These are phyloP conservation scores for Trichoderma sp. DNA, from an alignment of 2,329 filamentous ascomycete species.

Conservation along the genomic window DNA sequence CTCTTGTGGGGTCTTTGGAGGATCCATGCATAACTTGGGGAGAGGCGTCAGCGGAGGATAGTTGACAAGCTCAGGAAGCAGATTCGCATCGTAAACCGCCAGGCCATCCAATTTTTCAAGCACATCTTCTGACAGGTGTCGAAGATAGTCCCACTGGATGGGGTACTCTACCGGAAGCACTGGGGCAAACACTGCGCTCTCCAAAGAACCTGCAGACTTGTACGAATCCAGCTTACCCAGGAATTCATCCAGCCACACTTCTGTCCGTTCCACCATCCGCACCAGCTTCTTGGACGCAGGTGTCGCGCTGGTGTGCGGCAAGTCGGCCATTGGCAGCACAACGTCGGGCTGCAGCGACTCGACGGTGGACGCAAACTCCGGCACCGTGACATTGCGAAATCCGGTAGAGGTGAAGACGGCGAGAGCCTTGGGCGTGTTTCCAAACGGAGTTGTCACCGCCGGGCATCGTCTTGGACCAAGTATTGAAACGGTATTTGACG, in stretches of 20 bases:
- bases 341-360: constrained; percentile 73
- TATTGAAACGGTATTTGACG: constrained; percentile 62
- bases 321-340: constrained; percentile 72
- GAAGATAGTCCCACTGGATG: constrained; percentile 76
- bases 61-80: constrained; percentile 62
- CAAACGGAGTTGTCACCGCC: constrained; percentile 66
- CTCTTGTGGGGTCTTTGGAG: constrained; percentile 68
- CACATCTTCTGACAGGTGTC: constrained; percentile 64
- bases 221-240: constrained; percentile 39
- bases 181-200: constrained; percentile 56
- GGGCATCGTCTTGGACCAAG: constrained; percentile 76
- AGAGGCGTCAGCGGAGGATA: constrained; percentile 55
- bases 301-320: constrained; percentile 46
- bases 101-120: constrained; percentile 60
- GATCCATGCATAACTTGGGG: constrained; percentile 71
- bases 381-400: constrained; percentile 66
- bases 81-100: constrained; percentile 71
- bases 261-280: constrained; percentile 83
- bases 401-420: constrained; percentile 84
- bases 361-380: constrained; percentile 65
- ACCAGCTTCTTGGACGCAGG: constrained; percentile 69
- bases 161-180: constrained; percentile 72
- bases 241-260: constrained; percentile 73
- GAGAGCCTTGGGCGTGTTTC: constrained; percentile 68
- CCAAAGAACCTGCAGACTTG: constrained; percentile 28